Percentiles rank a stretch among this genome's conserved stretches.
Conservation (phyloP, 768 basidiomycete genomes). For the Pleurotus sapidus region DNA sequence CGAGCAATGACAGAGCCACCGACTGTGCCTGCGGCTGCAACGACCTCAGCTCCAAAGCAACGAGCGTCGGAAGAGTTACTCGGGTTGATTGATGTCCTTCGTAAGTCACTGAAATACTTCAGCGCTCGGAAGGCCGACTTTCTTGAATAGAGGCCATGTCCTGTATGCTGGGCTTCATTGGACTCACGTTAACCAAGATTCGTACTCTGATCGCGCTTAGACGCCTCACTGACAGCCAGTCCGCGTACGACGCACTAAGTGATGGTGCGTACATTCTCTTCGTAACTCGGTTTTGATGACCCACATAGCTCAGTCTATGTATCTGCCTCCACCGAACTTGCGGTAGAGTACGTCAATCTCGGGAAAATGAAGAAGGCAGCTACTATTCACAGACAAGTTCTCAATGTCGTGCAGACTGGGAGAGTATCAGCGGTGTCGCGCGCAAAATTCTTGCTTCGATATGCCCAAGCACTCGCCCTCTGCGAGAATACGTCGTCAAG, state of each 20-base stretch:
- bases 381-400: slow-evolving; percentile 58
- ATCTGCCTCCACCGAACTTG: slow-evolving; percentile 64
- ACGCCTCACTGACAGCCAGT: slow-evolving; percentile 51
- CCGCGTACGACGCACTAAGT: slow-evolving; percentile 27
- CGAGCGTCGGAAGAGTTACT: slow-evolving; percentile 32
- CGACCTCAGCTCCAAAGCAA: too few relatives aligned
- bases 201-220: slow-evolving; percentile 64
- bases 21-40: too few relatives aligned
- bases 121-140: slow-evolving; percentile 1
- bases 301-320: slow-evolving; percentile 37
- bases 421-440: slow-evolving; percentile 49
- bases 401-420: slow-evolving; percentile 40
- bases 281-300: neutral
- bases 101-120: slow-evolving; percentile 33
- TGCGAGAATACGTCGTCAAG: slow-evolving; percentile 58
- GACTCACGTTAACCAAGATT: slow-evolving; percentile 62
- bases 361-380: slow-evolving; percentile 72
- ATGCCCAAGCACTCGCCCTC: slow-evolving; percentile 62
- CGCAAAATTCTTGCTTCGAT: slow-evolving; percentile 56
- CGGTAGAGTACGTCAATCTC: slow-evolving; percentile 74
- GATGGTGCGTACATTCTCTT: slow-evolving; percentile 39
- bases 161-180: slow-evolving; percentile 67
- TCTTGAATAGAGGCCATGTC: slow-evolving; percentile 47
- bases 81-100: slow-evolving; percentile 46
- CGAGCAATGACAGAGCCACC: too few relatives aligned